Percentiles rank a stretch among this genome's conserved stretches.
These are phyloP conservation scores for Sonneratia caseolaris DNA, from an alignment of 345 rosid species.

Conservation along the genomic window DNA sequence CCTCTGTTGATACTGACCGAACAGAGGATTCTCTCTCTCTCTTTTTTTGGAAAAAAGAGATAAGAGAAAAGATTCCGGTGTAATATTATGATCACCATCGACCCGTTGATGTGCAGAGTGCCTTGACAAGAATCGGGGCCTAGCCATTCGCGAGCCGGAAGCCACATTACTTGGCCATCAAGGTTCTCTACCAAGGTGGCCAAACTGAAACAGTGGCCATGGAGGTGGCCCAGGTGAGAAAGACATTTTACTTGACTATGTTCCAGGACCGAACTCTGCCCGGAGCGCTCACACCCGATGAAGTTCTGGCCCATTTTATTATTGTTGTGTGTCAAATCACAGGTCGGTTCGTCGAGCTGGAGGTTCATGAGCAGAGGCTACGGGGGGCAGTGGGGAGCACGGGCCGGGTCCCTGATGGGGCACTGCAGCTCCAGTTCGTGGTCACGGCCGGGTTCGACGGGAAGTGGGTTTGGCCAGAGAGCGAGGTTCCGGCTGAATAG, in stretches of 20 bases:
- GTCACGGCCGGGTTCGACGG: constrained; percentile 81
- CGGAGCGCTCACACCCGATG: neutral
- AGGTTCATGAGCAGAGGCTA: constrained; percentile 49
- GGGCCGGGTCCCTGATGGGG: constrained; percentile 55
- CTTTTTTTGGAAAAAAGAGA: too few relatives aligned
- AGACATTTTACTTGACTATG: neutral
- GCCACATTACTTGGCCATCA: constrained; percentile 59
- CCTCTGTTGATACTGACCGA: too few relatives aligned
- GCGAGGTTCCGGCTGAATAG: constrained; percentile 70
- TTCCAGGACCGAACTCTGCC: neutral
- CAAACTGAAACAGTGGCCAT: constrained; percentile 78
- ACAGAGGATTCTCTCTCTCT: too few relatives aligned
- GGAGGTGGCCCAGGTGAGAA: constrained; percentile 54
- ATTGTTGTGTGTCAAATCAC: neutral
- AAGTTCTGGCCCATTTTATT: too few relatives aligned
- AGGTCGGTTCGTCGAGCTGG: constrained; percentile 73
- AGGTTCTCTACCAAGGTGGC: constrained; percentile 80
- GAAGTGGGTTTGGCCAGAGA: constrained; percentile 62
- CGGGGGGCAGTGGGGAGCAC: constrained; percentile 92
- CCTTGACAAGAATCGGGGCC: constrained; percentile 61
- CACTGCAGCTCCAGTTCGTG: constrained; percentile 66
- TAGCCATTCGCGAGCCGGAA: constrained; percentile 76
- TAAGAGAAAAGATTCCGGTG: neutral
- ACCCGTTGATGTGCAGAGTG: constrained; percentile 34
- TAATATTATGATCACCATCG: neutral